Percentiles rank a stretch among this genome's conserved stretches.
Evolutionary conservation across 192 early-diverging fungal genomes (phyloP).

Genomic region (Piromyces finnis): DNA sequence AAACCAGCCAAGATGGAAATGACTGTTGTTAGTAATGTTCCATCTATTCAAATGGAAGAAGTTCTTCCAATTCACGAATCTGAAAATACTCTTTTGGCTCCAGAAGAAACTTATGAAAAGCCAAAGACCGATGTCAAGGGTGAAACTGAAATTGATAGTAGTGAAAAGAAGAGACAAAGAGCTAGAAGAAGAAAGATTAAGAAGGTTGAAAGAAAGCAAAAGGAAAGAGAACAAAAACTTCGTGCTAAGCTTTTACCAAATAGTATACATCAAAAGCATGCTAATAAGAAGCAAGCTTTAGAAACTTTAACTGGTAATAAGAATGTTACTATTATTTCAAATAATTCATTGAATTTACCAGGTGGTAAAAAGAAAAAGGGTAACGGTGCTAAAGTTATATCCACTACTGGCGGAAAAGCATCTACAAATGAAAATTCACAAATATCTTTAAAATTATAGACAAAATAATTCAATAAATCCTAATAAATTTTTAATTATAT

Average conservation of each 20-base stretch:
- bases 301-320: not conserved
- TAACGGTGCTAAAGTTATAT: not conserved
- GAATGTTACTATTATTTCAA: not conserved
- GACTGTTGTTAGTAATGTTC: slow-evolving; percentile 51
- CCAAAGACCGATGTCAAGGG: slow-evolving; percentile 51
- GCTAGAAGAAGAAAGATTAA: slow-evolving; percentile 45
- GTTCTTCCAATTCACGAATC: slow-evolving; percentile 74
- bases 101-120: slow-evolving; percentile 79
- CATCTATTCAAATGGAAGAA: slow-evolving; percentile 88
- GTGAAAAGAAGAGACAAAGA: slow-evolving; percentile 54
- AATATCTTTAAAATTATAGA: not conserved
- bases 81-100: slow-evolving; percentile 61
- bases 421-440: not conserved
- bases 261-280: not conserved
- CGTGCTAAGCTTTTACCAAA: not conserved
- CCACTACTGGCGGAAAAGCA: not conserved
- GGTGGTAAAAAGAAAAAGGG: not conserved
- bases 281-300: not conserved
- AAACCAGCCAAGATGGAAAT: slow-evolving; percentile 57
- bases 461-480: too few relatives aligned
- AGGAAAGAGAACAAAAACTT: slow-evolving; percentile 10
- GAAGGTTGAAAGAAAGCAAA: slow-evolving; percentile 32
- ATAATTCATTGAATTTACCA: not conserved
- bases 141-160: slow-evolving; percentile 55
- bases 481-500: too few relatives aligned